Evolutionary conservation across 192 early-diverging fungal species (phyloP).

Genomic region (Backusella macrospora): DNA sequence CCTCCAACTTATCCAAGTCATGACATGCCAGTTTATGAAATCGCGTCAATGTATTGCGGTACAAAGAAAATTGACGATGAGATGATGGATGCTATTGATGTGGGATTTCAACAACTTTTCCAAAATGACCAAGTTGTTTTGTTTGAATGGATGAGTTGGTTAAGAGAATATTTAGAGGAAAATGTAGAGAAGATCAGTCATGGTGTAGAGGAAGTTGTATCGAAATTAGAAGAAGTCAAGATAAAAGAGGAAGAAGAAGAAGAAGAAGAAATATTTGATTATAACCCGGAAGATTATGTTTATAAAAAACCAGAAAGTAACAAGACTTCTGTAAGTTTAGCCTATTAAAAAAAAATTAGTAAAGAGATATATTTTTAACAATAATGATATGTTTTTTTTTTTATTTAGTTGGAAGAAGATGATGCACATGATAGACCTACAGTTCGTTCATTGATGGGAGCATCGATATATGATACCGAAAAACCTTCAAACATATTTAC

Average conservation of each 20-base stretch:
- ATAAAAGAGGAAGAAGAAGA: constrained; percentile 23
- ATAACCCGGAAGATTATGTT: constrained; percentile 1
- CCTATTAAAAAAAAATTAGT: too few relatives aligned
- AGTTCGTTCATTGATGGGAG: background rate
- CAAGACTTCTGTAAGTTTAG: background rate
- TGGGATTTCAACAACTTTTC: constrained; percentile 54
- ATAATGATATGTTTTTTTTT: background rate
- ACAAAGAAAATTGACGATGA: constrained; percentile 44
- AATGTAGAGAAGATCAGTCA: constrained; percentile 19
- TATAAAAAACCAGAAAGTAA: background rate
- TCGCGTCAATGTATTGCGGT: constrained; percentile 58
- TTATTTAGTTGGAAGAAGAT: background rate
- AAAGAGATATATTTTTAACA: too few relatives aligned
- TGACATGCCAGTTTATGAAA: constrained; percentile 51
- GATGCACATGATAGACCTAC: constrained; percentile 26
- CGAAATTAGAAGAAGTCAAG: background rate
- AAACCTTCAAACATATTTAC: constrained; percentile 53
- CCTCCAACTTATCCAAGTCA: constrained; percentile 51
- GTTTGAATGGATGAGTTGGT: constrained; percentile 71
- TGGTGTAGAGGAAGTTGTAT: background rate
- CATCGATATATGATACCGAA: background rate
- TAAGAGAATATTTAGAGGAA: constrained; percentile 50
- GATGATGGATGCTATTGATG: constrained; percentile 49
- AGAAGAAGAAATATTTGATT: constrained; percentile 23
- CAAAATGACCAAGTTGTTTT: constrained; percentile 62